Evolutionary conservation across 73 alveolate species (phyloP), one percentile per base, ranked within the genome.

Genomic region (Paraurostyla sp.): DNA sequence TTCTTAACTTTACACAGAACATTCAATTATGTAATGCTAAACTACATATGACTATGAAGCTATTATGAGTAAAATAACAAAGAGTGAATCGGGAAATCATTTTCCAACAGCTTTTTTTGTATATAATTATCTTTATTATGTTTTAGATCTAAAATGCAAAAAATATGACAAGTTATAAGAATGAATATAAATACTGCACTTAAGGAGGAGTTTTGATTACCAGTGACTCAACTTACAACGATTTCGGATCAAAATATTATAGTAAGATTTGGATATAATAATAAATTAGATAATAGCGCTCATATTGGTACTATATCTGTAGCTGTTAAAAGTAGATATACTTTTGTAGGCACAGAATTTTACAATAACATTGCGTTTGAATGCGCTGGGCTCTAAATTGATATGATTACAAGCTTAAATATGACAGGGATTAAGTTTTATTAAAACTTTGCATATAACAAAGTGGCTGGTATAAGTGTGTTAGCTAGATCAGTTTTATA

Each of bases 331-430:
- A 60, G 51, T 9, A 9, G 32, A 7, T 9, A 6, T 7, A 7
- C 3, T 4, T 60, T 60, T 60, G 13, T 25, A 22, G 32, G 32
- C 22, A 25, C 78, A 16, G 32, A 32, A 30, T 27, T 60, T 45
- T 60, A 60, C 78, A 60, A 60, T 27, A 60, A 60, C 78, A 60
- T 60, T 16, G 78, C 78, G 7, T 60, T 60, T 60, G 78, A 60
- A 60, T 45, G 22, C 7, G 78, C 51, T 4, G 32, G 25, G 3
- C 32, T 60, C n/a, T 27, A 60, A 27, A 27, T 60, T 11, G 78
- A 60, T 32, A 18, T 60, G 49, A 50, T 27, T 27, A 27, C 48
- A 25, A 60, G 32, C 32, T 22, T 60, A 7, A 6, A 16, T 30
- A 6, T 60, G 9, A 22, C 2, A 4, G 32, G 32, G 9, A 4